Evolutionary conservation across 2,329 filamentous ascomycete genomes (phyloP).

Genomic region (Teratosphaeriaceae sp.): DNA sequence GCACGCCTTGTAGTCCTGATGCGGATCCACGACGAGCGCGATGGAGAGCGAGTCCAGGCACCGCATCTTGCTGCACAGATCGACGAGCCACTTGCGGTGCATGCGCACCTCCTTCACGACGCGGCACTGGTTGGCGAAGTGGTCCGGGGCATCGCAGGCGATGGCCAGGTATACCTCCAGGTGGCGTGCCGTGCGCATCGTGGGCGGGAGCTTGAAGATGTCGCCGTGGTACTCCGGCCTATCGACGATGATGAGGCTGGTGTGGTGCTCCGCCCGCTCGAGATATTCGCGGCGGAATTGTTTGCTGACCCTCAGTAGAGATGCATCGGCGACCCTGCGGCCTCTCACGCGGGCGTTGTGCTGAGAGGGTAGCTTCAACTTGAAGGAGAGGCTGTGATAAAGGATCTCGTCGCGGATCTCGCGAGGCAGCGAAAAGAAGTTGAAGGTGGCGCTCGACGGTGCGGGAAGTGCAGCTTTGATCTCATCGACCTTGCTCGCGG

Average conservation of each 20-base stretch:
- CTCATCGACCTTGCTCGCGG: background rate
- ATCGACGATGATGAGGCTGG: slow-evolving; percentile 9
- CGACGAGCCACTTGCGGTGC: slow-evolving; percentile 10
- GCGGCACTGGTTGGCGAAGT: slow-evolving; percentile 3
- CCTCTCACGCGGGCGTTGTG: slow-evolving; percentile 7
- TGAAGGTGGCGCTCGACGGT: background rate
- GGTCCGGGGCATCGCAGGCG: slow-evolving; percentile 7
- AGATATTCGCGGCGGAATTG: slow-evolving; percentile 8
- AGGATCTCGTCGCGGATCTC: slow-evolving; percentile 13
- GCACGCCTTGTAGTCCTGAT: slow-evolving; percentile 4
- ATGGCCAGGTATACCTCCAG: slow-evolving; percentile 9
- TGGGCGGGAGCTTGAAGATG: slow-evolving; percentile 2
- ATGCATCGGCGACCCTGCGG: slow-evolving; percentile 1
- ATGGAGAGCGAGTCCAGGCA: slow-evolving; percentile 5
- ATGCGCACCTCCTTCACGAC: slow-evolving; percentile 9
- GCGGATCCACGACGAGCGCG: slow-evolving; percentile 8
- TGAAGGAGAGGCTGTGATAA: slow-evolving; percentile 5
- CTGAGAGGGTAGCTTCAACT: slow-evolving; percentile 7
- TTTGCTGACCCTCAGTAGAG: slow-evolving; percentile 6
- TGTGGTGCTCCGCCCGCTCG: slow-evolving; percentile 6
- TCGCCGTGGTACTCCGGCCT: slow-evolving; percentile 9
- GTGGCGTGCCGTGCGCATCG: slow-evolving; percentile 3
- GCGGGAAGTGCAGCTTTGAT: background rate
- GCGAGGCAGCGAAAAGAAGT: slow-evolving; percentile 8
- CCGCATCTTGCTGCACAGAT: slow-evolving; percentile 7